phyloP scores from a whole-genome alignment of 2,329 filamentous ascomycete genomes.

The Clarireedia hainanense region DNA sequence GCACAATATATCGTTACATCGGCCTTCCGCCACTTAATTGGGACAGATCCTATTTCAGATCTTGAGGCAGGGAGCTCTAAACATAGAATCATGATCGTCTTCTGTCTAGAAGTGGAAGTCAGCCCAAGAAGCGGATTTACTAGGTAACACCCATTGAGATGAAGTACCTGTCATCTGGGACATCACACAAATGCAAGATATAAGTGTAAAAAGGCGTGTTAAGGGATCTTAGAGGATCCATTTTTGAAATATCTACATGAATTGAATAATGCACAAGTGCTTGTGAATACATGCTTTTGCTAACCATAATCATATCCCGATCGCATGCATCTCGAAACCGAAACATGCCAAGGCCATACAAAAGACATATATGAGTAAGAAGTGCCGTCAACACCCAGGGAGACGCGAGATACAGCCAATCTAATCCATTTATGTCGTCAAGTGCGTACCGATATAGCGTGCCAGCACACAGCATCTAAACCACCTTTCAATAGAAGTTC shows the following conservation, averaged over 20 bases:
- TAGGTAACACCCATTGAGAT: background rate
- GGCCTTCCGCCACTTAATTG: too few species aligned
- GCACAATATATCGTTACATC: too few species aligned
- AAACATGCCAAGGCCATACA: background rate
- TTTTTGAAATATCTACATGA: conserved; percentile 8
- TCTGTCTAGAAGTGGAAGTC: too few species aligned
- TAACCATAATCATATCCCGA: background rate
- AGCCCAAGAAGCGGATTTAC: too few species aligned
- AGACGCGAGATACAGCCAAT: conserved; percentile 2
- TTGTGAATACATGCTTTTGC: background rate
- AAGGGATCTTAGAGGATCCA: background rate
- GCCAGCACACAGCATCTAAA: conserved; percentile 1
- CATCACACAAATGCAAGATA: background rate
- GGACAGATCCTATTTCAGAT: too few species aligned
- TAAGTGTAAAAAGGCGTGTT: background rate
- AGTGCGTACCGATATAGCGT: conserved; percentile 4
- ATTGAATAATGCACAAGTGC: conserved; percentile 4
- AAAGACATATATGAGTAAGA: background rate
- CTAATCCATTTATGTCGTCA: background rate
- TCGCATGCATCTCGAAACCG: background rate
- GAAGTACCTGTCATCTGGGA: background rate
- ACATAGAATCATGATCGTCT: too few species aligned
- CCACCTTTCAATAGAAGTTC: conserved; percentile 9
- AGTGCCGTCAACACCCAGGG: conserved; percentile 2
- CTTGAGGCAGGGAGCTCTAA: too few species aligned